Conservation (phyloP, 257 asterid genomes). For the Datura wrightii region DNA sequence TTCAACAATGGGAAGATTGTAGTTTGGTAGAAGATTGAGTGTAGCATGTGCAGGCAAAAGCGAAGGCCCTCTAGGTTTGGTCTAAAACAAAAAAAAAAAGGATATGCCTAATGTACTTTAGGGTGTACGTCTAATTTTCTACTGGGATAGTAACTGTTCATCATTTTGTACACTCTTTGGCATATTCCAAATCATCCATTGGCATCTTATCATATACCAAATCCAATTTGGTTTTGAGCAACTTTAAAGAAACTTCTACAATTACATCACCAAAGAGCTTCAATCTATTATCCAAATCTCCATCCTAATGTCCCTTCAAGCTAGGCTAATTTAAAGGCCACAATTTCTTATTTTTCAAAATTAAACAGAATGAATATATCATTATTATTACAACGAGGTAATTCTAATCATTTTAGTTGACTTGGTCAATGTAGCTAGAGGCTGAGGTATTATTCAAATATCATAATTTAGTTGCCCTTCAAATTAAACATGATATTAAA, state of each 20-base stretch:
- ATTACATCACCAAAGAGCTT: not conserved
- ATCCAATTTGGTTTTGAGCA: not conserved
- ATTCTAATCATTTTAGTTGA: not conserved
- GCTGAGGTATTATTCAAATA: not conserved
- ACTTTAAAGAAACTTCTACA: conserved; percentile 2
- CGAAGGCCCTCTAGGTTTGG: not conserved
- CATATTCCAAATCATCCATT: conserved; percentile 20
- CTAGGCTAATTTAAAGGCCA: not conserved
- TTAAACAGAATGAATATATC: not conserved
- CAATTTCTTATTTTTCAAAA: not conserved
- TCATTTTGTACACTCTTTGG: conserved; percentile 24
- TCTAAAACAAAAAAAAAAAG: not conserved
- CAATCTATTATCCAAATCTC: not conserved
- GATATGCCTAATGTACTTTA: conserved; percentile 24
- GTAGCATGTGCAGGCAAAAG: not conserved
- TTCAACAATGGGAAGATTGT: not conserved
- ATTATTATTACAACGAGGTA: not conserved
- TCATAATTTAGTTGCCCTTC: not conserved
- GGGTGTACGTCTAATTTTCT: conserved; percentile 30
- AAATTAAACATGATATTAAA: not conserved
- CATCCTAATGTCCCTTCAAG: not conserved
- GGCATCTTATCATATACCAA: conserved; percentile 15
- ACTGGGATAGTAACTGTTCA: conserved; percentile 15
- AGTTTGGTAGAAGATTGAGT: not conserved
- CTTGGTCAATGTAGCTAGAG: not conserved